These are phyloP conservation scores for Echites panduratus DNA, from an alignment of 257 asterid genomes.

Conservation along the genomic window DNA sequence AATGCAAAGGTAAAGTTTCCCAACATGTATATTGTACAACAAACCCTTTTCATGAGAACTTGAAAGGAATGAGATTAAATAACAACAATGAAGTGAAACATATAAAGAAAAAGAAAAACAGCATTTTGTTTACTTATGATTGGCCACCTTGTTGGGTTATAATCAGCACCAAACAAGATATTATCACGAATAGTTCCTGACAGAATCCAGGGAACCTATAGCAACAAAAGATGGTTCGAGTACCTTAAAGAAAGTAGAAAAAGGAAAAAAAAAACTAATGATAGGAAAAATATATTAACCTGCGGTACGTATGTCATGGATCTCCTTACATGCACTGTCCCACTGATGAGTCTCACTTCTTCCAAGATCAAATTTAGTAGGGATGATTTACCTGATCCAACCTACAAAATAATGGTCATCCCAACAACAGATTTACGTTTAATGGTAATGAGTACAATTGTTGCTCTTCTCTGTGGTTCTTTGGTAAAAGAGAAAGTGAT, in stretches of 20 bases:
- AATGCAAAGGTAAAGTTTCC: neutral
- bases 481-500: neutral
- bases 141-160: conserved; percentile 52
- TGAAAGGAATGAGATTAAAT: neutral
- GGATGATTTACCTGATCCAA: conserved; percentile 97
- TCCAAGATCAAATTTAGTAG: conserved; percentile 65
- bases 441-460: neutral
- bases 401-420: conserved; percentile 39
- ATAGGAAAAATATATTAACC: conserved; percentile 38
- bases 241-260: conserved; percentile 9
- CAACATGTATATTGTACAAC: neutral
- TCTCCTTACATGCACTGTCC: conserved; percentile 48
- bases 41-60: neutral
- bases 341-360: conserved; percentile 65
- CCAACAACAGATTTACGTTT: neutral
- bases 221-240: conserved; percentile 18
- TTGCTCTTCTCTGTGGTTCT: neutral
- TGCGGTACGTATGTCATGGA: conserved; percentile 83
- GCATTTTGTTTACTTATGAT: neutral
- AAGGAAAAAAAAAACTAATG: conserved; percentile 7
- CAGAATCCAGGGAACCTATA: conserved; percentile 88
- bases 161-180: conserved; percentile 74
- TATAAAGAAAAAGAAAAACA: neutral
- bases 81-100: neutral
- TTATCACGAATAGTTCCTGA: conserved; percentile 94